These are phyloP conservation scores for Wickerhamomyces queroliae DNA, from an alignment of 805 yeast species.

Conservation along the genomic window DNA sequence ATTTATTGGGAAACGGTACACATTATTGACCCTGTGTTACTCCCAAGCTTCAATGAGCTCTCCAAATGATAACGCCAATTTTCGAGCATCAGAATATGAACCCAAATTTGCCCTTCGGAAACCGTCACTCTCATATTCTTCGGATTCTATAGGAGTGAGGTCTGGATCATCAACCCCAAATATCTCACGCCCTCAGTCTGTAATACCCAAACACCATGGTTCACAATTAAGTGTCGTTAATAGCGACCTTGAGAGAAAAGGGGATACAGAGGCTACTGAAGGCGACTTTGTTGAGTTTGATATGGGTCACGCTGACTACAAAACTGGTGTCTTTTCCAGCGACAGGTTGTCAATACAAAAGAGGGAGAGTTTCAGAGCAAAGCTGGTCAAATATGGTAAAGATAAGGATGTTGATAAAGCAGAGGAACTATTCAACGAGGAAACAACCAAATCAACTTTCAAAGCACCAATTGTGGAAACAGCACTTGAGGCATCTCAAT, in stretches of 20 bases:
- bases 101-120: no score
- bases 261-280: conserved; percentile 8
- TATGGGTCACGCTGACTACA: conserved; percentile 18
- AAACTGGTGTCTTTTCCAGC: conserved; percentile 15
- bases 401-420: neutral
- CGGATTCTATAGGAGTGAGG: no score
- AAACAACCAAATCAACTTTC: no score
- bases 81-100: no score
- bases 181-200: no score
- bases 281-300: conserved; percentile 31
- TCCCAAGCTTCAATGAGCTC: no score
- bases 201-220: neutral
- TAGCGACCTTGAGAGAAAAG: neutral
- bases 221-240: neutral
- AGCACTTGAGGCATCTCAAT: neutral
- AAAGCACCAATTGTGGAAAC: no score
- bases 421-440: neutral
- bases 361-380: neutral
- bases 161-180: no score
- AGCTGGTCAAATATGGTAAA: neutral
- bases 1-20: no score
- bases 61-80: no score
- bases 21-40: no score
- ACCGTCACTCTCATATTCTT: no score
- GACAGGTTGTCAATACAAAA: neutral